A percentile compares a stretch with the other conserved stretches of the same genome.
These are phyloP conservation scores for Kodamaea ohmeri DNA, from an alignment of 1,139 yeast species.

Conservation along the genomic window DNA sequence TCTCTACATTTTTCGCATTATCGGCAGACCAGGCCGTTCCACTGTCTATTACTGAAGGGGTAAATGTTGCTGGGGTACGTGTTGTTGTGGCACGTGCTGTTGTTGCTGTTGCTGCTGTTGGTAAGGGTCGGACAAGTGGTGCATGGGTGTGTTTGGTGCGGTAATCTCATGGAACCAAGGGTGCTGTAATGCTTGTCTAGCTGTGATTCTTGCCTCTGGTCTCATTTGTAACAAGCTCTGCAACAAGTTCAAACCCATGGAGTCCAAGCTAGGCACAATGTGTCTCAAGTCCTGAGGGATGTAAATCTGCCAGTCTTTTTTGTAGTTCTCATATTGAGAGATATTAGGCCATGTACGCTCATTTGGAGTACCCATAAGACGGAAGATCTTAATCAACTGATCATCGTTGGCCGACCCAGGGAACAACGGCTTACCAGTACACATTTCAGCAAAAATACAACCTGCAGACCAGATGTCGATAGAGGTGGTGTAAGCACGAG, in stretches of 20 bases:
- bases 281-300: slow-evolving; percentile 81
- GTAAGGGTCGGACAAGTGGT: slow-evolving; percentile 38
- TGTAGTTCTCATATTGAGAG: slow-evolving; percentile 79
- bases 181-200: slow-evolving; percentile 89
- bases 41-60: slow-evolving; percentile 8
- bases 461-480: slow-evolving; percentile 99
- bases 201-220: slow-evolving; percentile 88
- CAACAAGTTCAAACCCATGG: slow-evolving; percentile 75
- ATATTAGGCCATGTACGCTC: slow-evolving; percentile 97
- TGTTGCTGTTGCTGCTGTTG: slow-evolving; percentile 35
- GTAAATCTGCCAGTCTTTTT: slow-evolving; percentile 72
- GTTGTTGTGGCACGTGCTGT: slow-evolving; percentile 15
- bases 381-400: slow-evolving; percentile 82
- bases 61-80: slow-evolving; percentile 13
- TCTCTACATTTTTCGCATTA: too few relatives aligned
- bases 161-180: slow-evolving; percentile 91
- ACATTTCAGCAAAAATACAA: slow-evolving; percentile 96
- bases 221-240: slow-evolving; percentile 80
- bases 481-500: slow-evolving; percentile 91
- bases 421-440: slow-evolving; percentile 94
- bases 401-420: slow-evolving; percentile 97
- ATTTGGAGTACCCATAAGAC: slow-evolving; percentile 94
- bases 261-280: slow-evolving; percentile 75
- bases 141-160: slow-evolving; percentile 38
- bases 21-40: too few relatives aligned